Conservation (phyloP, 2,329 filamentous ascomycete genomes). For the Alternaria sp. region DNA sequence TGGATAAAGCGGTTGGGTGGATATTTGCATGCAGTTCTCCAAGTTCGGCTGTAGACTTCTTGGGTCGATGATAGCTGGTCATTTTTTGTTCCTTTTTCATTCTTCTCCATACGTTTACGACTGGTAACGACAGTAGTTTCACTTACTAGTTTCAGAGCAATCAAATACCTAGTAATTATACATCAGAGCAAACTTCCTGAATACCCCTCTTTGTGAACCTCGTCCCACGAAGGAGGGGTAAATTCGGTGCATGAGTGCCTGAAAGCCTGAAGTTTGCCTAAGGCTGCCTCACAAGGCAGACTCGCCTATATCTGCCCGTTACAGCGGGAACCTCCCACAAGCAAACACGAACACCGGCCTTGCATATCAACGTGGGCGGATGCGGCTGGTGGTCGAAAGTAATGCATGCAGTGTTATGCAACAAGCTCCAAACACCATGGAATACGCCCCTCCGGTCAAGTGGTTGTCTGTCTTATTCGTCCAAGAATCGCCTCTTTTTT, state of each 20-base stretch:
- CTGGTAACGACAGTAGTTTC: background rate
- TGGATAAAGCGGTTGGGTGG: background rate
- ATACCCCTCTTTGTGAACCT: background rate
- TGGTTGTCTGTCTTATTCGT: background rate
- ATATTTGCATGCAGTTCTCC: background rate
- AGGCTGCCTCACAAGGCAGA: background rate
- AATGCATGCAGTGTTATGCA: background rate
- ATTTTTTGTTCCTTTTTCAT: background rate
- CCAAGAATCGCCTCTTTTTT: background rate
- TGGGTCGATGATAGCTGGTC: background rate
- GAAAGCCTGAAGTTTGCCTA: background rate
- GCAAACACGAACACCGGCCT: background rate
- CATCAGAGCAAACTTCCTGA: background rate
- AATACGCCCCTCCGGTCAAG: background rate
- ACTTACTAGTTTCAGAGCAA: background rate
- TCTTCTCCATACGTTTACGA: background rate
- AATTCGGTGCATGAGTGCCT: background rate
- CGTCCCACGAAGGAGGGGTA: background rate
- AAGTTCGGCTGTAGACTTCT: background rate
- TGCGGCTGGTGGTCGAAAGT: background rate
- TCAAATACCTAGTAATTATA: background rate
- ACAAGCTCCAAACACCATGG: background rate
- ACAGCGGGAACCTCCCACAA: background rate
- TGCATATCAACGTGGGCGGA: background rate
- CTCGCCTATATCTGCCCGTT: background rate